Base-by-base conservation (phyloP, 2,329 filamentous ascomycete species). In the Xylariaceae sp. region DNA sequence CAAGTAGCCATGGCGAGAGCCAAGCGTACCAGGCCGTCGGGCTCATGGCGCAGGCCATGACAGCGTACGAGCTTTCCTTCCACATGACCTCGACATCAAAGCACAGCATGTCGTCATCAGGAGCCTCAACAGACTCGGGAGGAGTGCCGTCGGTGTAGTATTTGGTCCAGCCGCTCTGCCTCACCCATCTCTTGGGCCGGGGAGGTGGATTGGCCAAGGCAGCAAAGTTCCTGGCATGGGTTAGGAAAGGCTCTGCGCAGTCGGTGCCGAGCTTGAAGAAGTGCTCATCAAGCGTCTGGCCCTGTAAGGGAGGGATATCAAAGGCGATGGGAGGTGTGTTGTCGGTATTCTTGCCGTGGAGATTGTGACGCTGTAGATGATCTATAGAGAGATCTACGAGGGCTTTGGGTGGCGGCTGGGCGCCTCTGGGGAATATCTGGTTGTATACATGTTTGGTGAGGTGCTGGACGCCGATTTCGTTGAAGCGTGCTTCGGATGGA, bases 51-150 rank as follows among this genome's bases (percentile, higher is more conserved):
- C 93, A 97, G 18, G 95, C 94, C 90, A 99, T 97, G 51, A 96
- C 90, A 0, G 95, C 91, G 69, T 90, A 99, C 0, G 88, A 86
- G 59, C 87, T 93, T 66, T 94, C 84, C 68, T 95, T 96, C 82
- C 87, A 99, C 87, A 99, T 86, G 43, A 97, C 92, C 71, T 99
- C 94, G 1, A 92, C 96, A 71, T 99, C 94, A 63, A 99, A 99
- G 36, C 88, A 92, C 49, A 97, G 75, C 78, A 93, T 86, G 3
- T 81, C 74, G 66, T 94, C 92, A 55, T 93, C 79, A 0, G 95
- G 94, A 10, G 84, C 83, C 55, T 87, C 84, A 5, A 96, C 83
- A 3, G 78, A 69, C 66, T 94, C 88, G 14, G 79, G 80, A 12
- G 74, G 77, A 4, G 48, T 50, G 18, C 90, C 91, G 68, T 96